Evolutionary conservation across 2,329 filamentous ascomycete genomes (phyloP), one percentile per base, ranked within the genome.

Genomic region (Amylocarpus encephaloides): DNA sequence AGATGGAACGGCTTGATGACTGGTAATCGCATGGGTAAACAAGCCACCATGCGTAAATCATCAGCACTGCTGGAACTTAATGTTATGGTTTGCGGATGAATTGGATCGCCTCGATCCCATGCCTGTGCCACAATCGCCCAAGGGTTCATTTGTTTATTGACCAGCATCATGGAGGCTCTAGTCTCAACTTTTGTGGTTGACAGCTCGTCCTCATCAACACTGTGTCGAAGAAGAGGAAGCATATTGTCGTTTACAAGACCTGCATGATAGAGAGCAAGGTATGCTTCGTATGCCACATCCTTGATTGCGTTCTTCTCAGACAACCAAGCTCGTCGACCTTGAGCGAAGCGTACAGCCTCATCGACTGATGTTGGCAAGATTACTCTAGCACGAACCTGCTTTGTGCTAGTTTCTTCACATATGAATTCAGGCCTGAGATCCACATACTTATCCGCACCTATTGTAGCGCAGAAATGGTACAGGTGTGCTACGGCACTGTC

Each of bases 251-350:
- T 90, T 1, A 97, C 68, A 5, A 96, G 71, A 0, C 85, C 85
- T 22, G 78, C 83, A 6, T 78, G 59, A 62, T 92, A 82, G 0
- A 97, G 72, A 5, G 73, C 73, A 18, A 79, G 68, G 62, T 91
- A 95, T 1, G 90, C 87, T 61, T 88, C 79, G 54, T 95, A 93
- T 0, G 72, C 64, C 1, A 85, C 88, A 66, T 96, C 92, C 62
- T 86, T 77, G 77, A 51, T 74, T 74, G 11, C 82, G 82, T 46
- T 73, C 61, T 54, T 73, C 66, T 88, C 58, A 74, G 82, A 86
- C 10, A 58, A 67, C 90, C 90, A 96, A n/a, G 65, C 55, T 33
- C 64, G 55, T 26, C 66, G 64, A 46, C 84, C 79, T 18, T 68
- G 60, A 0, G 77, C 73, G 35, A 67, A 70, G 13, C 86, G 79